Evolutionary conservation across 2,329 filamentous ascomycete species (phyloP).

Genomic region (Hypoxylon sp.): DNA sequence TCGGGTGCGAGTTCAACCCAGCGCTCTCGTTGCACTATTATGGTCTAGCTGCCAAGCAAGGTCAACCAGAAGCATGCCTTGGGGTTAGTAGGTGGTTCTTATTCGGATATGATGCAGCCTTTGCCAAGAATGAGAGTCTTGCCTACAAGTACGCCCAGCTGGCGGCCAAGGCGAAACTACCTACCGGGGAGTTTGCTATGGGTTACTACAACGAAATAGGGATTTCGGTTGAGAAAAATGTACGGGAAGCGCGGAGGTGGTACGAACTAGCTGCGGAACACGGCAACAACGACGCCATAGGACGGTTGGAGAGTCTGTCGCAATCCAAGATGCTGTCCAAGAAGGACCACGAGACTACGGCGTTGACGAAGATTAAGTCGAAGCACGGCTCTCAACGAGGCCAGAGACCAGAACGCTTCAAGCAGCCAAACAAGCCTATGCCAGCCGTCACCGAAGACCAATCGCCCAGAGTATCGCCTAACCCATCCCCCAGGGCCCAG

Average conservation of each 20-base stretch:
- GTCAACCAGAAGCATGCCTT: conserved; percentile 91
- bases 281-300: conserved; percentile 88
- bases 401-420: conserved; percentile 66
- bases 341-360: conserved; percentile 90
- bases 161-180: conserved; percentile 80
- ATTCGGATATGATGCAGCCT: conserved; percentile 90
- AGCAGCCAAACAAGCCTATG: conserved; percentile 55
- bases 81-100: conserved; percentile 99
- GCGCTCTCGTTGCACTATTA: conserved; percentile 95
- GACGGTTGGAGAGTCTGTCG: conserved; percentile 82
- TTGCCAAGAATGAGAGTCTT: conserved; percentile 93
- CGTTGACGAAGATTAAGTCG: conserved; percentile 86
- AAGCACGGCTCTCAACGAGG: conserved; percentile 75
- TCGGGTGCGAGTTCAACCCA: conserved; percentile 94
- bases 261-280: conserved; percentile 89
- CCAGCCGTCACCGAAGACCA: conserved; percentile 57
- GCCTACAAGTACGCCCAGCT: conserved; percentile 91
- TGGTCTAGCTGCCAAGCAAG: conserved; percentile 88
- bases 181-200: conserved; percentile 94
- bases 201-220: conserved; percentile 98
- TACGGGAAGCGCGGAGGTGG: conserved; percentile 85
- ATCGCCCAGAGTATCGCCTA: conserved; percentile 50
- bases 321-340: conserved; percentile 86
- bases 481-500: conserved; percentile 52
- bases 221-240: conserved; percentile 84